Evolutionary conservation across 78 protist species (phyloP).

Genomic region (slime mould (Dictyostelium discoideum)): dicty_2.7 NC_007088.5:7611001-7611500

Average conservation of each 20-base stretch:
- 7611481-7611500: too few species aligned
- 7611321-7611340: background rate
- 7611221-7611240: background rate
- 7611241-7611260: background rate
- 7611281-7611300: background rate
- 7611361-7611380: too few species aligned
- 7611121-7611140: background rate
- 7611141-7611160: too few species aligned
- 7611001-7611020: background rate
- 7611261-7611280: background rate
- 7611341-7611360: background rate
- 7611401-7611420: background rate
- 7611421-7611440: background rate
- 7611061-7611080: background rate
- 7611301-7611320: too few species aligned
- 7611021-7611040: background rate
- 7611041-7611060: background rate
- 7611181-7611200: too few species aligned
- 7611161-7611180: too few species aligned
- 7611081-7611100: too few species aligned
- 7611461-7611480: background rate
- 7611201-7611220: too few species aligned
- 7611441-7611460: background rate
- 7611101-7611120: too few species aligned
- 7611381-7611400: too few species aligned